Evolutionary conservation across 257 asterid genomes (phyloP).

Genomic region (Fraxinus anomala): DNA sequence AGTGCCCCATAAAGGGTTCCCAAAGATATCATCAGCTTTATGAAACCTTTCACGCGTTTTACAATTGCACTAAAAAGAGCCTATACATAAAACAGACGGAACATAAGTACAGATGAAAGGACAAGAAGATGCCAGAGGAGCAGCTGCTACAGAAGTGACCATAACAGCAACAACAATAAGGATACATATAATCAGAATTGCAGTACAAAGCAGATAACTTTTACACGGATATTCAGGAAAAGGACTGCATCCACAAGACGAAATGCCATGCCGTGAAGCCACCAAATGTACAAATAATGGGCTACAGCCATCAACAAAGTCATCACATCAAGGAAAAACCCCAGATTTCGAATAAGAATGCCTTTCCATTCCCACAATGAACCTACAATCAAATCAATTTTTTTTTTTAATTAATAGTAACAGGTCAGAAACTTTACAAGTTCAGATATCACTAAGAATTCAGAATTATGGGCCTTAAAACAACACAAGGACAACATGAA

Average conservation of each 20-base stretch:
- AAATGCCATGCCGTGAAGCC: slow-evolving; percentile 99
- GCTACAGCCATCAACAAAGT: slow-evolving; percentile 85
- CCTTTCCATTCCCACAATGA: slow-evolving; percentile 89
- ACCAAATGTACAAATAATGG: slow-evolving; percentile 89
- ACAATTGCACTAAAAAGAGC: slow-evolving; percentile 81
- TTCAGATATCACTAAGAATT: neutral
- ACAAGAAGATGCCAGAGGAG: slow-evolving; percentile 15
- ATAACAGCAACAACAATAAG: slow-evolving; percentile 20
- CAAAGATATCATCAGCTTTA: slow-evolving; percentile 76
- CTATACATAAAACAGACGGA: slow-evolving; percentile 39
- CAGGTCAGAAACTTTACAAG: neutral
- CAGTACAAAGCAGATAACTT: slow-evolving; percentile 25
- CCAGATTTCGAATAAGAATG: slow-evolving; percentile 67
- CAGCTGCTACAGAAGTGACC: slow-evolving; percentile 7
- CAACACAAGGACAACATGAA: neutral
- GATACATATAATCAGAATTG: slow-evolving; percentile 2
- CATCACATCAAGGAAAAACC: slow-evolving; percentile 91
- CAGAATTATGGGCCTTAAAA: slow-evolving; percentile 8
- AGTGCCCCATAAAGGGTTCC: slow-evolving; percentile 90
- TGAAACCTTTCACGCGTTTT: slow-evolving; percentile 72
- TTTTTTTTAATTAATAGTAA: neutral
- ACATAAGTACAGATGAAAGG: slow-evolving; percentile 16
- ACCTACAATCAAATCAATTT: slow-evolving; percentile 45
- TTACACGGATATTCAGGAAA: slow-evolving; percentile 90
- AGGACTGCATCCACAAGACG: slow-evolving; percentile 90